phyloP scores from a whole-genome alignment of 257 asterid species.

The Nicotiana sylvestris region DNA sequence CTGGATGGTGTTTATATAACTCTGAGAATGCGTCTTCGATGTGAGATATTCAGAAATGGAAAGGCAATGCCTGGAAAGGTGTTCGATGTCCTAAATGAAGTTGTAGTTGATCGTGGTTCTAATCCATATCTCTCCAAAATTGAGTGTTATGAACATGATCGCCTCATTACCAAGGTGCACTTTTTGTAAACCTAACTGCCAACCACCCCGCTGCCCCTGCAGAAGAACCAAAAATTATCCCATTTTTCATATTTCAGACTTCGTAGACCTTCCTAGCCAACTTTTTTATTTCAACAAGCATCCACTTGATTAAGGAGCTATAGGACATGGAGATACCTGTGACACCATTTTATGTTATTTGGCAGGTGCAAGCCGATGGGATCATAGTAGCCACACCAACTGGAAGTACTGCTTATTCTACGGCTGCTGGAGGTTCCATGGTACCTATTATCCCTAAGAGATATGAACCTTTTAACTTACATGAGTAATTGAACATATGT shows the following conservation, averaged over 20 bases:
- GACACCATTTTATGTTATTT: slow-evolving; percentile 6
- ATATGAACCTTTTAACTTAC: neutral
- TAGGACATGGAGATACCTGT: neutral
- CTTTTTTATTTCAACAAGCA: neutral
- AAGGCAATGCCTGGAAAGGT: slow-evolving; percentile 89
- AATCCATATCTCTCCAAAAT: slow-evolving; percentile 97
- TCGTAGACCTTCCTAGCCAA: neutral
- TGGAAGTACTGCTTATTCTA: slow-evolving; percentile 98
- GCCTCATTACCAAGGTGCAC: slow-evolving; percentile 91
- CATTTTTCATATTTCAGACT: neutral
- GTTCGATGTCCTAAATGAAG: slow-evolving; percentile 88
- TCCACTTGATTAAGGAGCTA: neutral
- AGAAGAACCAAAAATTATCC: neutral
- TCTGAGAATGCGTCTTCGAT: slow-evolving; percentile 92
- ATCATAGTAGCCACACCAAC: slow-evolving; percentile 99
- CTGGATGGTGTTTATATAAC: slow-evolving; percentile 87
- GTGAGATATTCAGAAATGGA: slow-evolving; percentile 91
- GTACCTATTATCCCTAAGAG: slow-evolving; percentile 29
- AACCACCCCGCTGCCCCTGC: neutral
- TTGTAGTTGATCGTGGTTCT: slow-evolving; percentile 98
- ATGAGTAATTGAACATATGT: neutral
- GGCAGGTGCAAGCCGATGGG: slow-evolving; percentile 98
- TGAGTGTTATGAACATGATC: slow-evolving; percentile 95
- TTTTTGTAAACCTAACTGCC: neutral
- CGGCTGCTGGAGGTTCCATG: slow-evolving; percentile 99